phyloP scores from a whole-genome alignment of 441 rosid species.

The Jatropha podagrica region DNA sequence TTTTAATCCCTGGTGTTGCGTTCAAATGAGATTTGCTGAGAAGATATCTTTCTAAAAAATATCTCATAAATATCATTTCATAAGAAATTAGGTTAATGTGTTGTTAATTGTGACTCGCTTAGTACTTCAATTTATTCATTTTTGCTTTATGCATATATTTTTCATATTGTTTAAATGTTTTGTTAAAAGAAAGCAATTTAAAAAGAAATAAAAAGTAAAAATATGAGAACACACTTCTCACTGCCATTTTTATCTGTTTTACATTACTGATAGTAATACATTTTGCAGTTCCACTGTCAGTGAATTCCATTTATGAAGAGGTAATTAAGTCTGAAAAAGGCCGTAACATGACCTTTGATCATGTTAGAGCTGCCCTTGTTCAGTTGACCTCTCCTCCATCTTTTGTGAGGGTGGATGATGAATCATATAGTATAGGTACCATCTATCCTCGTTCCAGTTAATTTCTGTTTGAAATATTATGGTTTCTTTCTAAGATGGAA shows the following conservation, averaged over 20 bases:
- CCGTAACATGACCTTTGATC: conserved; percentile 69
- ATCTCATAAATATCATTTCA: neutral
- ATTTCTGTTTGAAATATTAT: neutral
- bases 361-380: conserved; percentile 57
- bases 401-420: conserved; percentile 43
- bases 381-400: conserved; percentile 51
- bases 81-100: neutral
- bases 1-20: neutral
- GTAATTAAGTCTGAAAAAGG: conserved; percentile 78
- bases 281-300: conserved; percentile 61
- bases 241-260: conserved; percentile 1
- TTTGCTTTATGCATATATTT: neutral
- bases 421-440: conserved; percentile 62
- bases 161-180: neutral
- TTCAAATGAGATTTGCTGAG: conserved; percentile 7
- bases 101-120: neutral
- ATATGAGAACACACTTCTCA: neutral
- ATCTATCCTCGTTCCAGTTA: conserved; percentile 12
- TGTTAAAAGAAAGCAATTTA: neutral
- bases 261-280: conserved; percentile 18
- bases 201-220: neutral
- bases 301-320: conserved; percentile 77
- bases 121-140: neutral
- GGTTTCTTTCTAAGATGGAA: neutral
- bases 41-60: neutral